phyloP scores from a whole-genome alignment of 2,329 filamentous ascomycete genomes.

The Pestalotiopsis sp. region DNA sequence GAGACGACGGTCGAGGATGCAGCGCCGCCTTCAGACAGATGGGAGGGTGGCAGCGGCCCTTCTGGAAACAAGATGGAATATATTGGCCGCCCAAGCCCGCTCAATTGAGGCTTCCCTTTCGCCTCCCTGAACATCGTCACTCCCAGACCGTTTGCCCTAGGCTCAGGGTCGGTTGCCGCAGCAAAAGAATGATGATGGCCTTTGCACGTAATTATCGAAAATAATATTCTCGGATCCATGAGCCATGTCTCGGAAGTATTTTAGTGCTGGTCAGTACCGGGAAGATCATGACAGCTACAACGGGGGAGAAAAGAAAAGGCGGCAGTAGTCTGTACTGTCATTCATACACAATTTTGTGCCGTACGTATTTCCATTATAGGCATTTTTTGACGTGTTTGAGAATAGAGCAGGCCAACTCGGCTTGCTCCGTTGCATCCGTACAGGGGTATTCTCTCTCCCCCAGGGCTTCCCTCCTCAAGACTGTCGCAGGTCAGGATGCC shows the following conservation, averaged over 20 bases:
- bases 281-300: neutral
- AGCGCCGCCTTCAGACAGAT: neutral
- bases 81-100: neutral
- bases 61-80: conserved; percentile 6
- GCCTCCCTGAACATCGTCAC: neutral
- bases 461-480: no score
- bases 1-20: conserved; percentile 6
- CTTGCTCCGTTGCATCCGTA: no score
- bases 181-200: neutral
- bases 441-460: no score
- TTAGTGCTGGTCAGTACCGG: neutral
- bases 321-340: neutral
- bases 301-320: neutral
- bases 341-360: neutral
- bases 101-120: neutral
- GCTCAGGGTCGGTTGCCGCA: neutral
- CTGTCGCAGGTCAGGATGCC: no score
- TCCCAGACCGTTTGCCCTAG: neutral
- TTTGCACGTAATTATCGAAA: neutral
- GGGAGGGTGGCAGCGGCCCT: neutral
- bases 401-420: no score
- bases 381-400: no score
- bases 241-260: neutral
- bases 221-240: neutral
- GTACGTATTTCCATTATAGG: neutral